These are phyloP conservation scores for Tetrapisispora fleetii DNA, from an alignment of 805 yeast genomes.

Conservation along the genomic window DNA sequence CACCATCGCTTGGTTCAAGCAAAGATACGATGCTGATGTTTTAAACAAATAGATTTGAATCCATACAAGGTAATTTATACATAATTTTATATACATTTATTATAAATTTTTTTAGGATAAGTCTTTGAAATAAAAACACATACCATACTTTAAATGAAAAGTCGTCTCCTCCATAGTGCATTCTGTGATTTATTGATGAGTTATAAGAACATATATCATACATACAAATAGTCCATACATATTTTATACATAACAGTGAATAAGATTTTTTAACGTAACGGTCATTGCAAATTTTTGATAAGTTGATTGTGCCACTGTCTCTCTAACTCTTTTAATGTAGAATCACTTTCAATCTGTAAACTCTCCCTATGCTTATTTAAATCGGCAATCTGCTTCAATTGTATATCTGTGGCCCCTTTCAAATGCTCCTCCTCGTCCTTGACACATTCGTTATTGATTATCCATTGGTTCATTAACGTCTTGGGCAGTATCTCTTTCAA, in stretches of 20 bases:
- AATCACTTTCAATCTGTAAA: slow-evolving; percentile 36
- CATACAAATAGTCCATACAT: neutral
- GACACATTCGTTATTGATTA: slow-evolving; percentile 26
- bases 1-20: slow-evolving; percentile 97
- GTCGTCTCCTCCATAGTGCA: no score
- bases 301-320: slow-evolving; percentile 32
- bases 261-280: slow-evolving; percentile 8
- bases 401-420: slow-evolving; percentile 12
- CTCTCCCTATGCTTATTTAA: slow-evolving; percentile 34
- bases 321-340: slow-evolving; percentile 34
- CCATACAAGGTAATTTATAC: neutral
- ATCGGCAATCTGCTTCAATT: slow-evolving; percentile 36
- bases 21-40: slow-evolving; percentile 98
- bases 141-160: slow-evolving; percentile 1
- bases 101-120: neutral
- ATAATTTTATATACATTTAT: neutral
- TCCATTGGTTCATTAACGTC: slow-evolving; percentile 31
- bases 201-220: neutral
- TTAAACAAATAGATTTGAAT: slow-evolving; percentile 51
- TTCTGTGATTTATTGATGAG: neutral
- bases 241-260: no score
- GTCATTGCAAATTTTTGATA: slow-evolving; percentile 37
- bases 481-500: slow-evolving; percentile 30
- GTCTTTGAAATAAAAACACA: neutral
- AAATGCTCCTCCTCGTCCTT: neutral